Percentiles rank a stretch among this genome's conserved stretches.
These are phyloP conservation scores for Cladosporium sp. DNA, from an alignment of 2,329 filamentous ascomycete genomes.

Conservation along the genomic window DNA sequence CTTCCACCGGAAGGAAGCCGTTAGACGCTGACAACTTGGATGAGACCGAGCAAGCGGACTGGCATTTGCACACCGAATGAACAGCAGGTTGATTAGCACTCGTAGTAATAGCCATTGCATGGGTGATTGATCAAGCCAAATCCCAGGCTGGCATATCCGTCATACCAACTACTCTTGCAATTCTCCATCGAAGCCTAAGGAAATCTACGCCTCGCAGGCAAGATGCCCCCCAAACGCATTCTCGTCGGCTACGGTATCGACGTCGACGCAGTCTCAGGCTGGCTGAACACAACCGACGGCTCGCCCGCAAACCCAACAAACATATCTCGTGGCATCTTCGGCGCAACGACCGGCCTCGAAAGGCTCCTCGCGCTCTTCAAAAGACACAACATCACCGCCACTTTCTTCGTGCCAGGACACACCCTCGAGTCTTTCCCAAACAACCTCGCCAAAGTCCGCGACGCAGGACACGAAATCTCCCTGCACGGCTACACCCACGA, in stretches of 20 bases:
- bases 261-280: constrained; percentile 42
- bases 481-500: constrained; percentile 47
- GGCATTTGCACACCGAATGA: background rate
- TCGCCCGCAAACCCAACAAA: constrained; percentile 41
- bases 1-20: too few relatives aligned
- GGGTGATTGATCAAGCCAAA: background rate
- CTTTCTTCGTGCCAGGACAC: constrained; percentile 46
- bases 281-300: constrained; percentile 45
- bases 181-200: background rate
- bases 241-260: constrained; percentile 45
- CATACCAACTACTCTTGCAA: background rate
- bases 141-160: too few relatives aligned
- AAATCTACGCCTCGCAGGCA: background rate
- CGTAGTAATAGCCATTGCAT: background rate
- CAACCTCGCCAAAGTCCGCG: constrained; percentile 47
- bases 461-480: constrained; percentile 46
- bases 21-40: too few relatives aligned
- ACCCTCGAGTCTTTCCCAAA: constrained; percentile 51
- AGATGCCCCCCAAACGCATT: constrained; percentile 38
- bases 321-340: constrained; percentile 43
- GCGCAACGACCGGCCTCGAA: constrained; percentile 43
- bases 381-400: constrained; percentile 45
- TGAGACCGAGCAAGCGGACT: too few relatives aligned
- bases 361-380: constrained; percentile 44
- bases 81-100: background rate